Base-by-base conservation (phyloP, 805 yeast species). In the Suhomyces prunicola region DNA sequence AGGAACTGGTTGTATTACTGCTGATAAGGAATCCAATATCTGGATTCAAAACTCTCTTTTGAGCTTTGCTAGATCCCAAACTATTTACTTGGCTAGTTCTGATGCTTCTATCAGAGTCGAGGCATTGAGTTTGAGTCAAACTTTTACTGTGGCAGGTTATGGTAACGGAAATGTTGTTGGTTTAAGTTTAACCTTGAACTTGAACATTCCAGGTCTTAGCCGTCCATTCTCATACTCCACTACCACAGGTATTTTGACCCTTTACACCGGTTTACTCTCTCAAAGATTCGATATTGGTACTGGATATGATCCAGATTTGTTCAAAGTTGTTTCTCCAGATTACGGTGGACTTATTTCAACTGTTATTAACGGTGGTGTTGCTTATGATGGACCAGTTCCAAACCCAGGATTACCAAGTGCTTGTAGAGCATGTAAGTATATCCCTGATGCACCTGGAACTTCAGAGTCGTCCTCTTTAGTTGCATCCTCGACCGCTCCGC, bases 101-200 rank as follows among this genome's bases (percentile, higher is more conserved):
- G 19, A 53, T 5, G 51, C 60, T 4, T n/a, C 48, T 17, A 35
- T 59, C 12, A 24, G 52, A 23, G 62, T 55, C n/a, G 55, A 59
- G 35, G 62, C 66, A 40, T 57, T 59, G 48, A 56, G 56, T 46
- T 46, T 50, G 17, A 29, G 54, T 5, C 65, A 62, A 52, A 57
- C 63, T 29, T 59, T 56, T 54, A 59, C 57, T 1, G 67, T 67
- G 47, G 60, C 61, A 26, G 70, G 70, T 17, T 67, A 58, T 54
- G 71, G 71, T 51, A 58, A 58, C 47, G 68, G 67, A 15, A 67
- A 67, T 51, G 50, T 55, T n/a, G 63, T 66, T 54, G 70, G 69
- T n/a, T 50, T 64, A 44, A 57, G 58, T 57, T 33, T 52, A 5
- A 12, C 33, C n/a, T 29, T 29, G n/a, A 29, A 12, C 33, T 12